phyloP scores from a whole-genome alignment of 768 basidiomycete genomes.

The Mycena latifolia region DNA sequence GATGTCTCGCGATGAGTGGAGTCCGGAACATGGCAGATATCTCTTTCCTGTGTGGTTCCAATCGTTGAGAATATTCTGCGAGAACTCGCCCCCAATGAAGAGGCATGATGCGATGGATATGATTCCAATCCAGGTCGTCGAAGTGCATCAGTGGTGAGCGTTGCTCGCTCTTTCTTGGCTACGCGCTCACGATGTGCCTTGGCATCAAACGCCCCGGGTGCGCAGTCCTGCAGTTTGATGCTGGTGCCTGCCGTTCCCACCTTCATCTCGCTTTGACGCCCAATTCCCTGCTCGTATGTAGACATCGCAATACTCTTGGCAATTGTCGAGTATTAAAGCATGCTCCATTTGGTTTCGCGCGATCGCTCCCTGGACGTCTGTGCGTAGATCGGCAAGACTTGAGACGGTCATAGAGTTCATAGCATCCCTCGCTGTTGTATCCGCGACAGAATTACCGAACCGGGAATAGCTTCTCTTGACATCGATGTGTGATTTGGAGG shows the following conservation, averaged over 20 bases:
- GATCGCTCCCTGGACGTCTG: constrained; percentile 18
- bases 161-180: neutral
- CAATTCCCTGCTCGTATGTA: constrained; percentile 20
- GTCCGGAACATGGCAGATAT: neutral
- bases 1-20: neutral
- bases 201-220: neutral
- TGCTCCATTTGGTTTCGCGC: neutral
- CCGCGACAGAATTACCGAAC: neutral
- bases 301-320: constrained; percentile 29
- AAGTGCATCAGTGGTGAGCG: too few relatives aligned
- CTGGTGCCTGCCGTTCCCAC: constrained; percentile 2
- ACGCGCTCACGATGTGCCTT: neutral
- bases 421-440: neutral
- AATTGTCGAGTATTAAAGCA: constrained; percentile 28
- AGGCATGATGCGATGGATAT: neutral
- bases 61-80: neutral
- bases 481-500: neutral
- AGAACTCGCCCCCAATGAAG: neutral
- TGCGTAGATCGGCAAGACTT: neutral
- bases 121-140: neutral
- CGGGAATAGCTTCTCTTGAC: neutral
- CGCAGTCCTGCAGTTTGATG: neutral
- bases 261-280: neutral
- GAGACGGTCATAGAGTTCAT: neutral
- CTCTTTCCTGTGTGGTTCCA: neutral